Evolutionary conservation across 768 basidiomycete species (phyloP), one percentile per base, ranked within the genome.

Genomic region (Agaricus subrufescens): DNA sequence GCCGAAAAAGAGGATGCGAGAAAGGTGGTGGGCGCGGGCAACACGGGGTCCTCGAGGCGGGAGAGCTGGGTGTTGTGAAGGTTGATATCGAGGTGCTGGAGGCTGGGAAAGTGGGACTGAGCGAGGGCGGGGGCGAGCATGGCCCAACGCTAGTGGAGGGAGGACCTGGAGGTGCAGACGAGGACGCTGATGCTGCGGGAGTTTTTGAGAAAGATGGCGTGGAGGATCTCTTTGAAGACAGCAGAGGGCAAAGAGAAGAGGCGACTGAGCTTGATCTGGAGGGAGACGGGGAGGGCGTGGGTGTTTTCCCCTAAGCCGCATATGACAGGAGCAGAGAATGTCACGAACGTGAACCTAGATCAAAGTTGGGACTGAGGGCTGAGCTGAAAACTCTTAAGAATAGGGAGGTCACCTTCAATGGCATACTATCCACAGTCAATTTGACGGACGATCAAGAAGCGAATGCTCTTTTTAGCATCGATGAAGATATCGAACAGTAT

Each of bases 261-360:
- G 31, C 54, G 48, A 40, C 49, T 38, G 47, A 56, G 54, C 34
- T 49, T 56, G 47, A 56, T 56, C 1, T 56, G 47, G 40, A 56
- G 38, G 14, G 46, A 34, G 14, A 56, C 46, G n/a, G 54, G 54
- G 12, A 56, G 54, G 2, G 54, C 54, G 11, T 40, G 12, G 27
- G 54, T 47, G 15, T 56, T 56, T 19, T 19, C 19, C 19, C 19
- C 19, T 19, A 19, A 19, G 19, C 19, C 19, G 19, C 19, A 19
- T 19, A 19, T 19, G 19, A 19, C 19, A 19, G 19, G 19, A 19
- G 19, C 19, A 19, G 19, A 19, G 19, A 19, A 19, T 19, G 19
- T 19, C 19, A 19, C 19, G 19, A 19, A 19, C 19, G 19, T 19
- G 19, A 19, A 19, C 19, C 19, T 19, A 19, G 19, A 19, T 19